Evolutionary conservation across 768 basidiomycete species (phyloP).

Genomic region (Termitomyces eurrhizus): DNA sequence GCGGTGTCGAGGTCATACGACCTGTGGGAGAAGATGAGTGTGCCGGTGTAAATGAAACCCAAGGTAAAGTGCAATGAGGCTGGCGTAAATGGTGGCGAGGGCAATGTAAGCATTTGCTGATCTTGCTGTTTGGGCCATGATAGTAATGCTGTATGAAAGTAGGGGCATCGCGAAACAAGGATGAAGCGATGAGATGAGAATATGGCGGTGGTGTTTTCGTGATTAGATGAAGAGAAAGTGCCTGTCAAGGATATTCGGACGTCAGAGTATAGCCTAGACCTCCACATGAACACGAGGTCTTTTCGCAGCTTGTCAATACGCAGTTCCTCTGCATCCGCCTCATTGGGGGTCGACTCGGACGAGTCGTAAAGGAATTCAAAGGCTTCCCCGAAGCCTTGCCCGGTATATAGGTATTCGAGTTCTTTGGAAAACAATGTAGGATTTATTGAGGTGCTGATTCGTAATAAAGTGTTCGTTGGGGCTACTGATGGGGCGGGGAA

Average conservation of each 20-base stretch:
- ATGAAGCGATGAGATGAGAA: slow-evolving; percentile 95
- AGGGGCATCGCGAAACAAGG: slow-evolving; percentile 82
- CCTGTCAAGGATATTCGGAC: slow-evolving; percentile 77
- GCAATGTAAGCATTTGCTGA: slow-evolving; percentile 63
- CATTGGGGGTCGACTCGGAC: slow-evolving; percentile 48
- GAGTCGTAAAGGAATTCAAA: slow-evolving; percentile 86
- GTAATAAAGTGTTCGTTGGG: slow-evolving; percentile 44
- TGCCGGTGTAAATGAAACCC: slow-evolving; percentile 93
- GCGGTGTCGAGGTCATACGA: slow-evolving; percentile 91
- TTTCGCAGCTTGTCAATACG: slow-evolving; percentile 84
- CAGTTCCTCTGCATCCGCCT: slow-evolving; percentile 38
- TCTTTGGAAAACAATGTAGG: slow-evolving; percentile 84
- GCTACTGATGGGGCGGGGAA: slow-evolving; percentile 44
- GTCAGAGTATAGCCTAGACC: slow-evolving; percentile 90
- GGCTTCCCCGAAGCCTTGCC: slow-evolving; percentile 81
- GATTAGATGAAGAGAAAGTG: slow-evolving; percentile 57
- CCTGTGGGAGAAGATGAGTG: slow-evolving; percentile 87
- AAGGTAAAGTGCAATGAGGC: slow-evolving; percentile 92
- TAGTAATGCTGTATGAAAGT: slow-evolving; percentile 81
- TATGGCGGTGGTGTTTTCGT: slow-evolving; percentile 71
- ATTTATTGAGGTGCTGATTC: slow-evolving; percentile 65
- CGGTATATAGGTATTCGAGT: slow-evolving; percentile 93
- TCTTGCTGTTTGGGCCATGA: slow-evolving; percentile 50
- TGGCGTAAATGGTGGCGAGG: slow-evolving; percentile 92
- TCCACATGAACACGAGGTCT: slow-evolving; percentile 96